Evolutionary conservation across 176 grass and related monocot genomes (phyloP), one percentile per base, ranked within the genome.

Genomic region (Alloteropsis semialata): DNA sequence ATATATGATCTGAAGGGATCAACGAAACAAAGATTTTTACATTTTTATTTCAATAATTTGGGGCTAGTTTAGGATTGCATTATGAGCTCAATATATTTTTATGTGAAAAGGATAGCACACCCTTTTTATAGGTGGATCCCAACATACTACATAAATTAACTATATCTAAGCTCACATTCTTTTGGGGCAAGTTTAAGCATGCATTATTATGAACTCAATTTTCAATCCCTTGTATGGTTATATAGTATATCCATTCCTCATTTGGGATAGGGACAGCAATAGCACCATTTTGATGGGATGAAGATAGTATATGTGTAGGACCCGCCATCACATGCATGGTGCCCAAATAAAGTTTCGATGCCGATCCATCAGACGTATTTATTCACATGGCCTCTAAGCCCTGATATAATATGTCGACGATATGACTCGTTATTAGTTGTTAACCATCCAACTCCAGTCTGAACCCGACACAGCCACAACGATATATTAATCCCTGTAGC

Each of bases 251-350:
- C 34, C 56, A 69, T 83, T 72, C 65, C 80, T 83, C 74, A 78
- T 88, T 72, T 39, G 65, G 63, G 79, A 69, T 72, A 57, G 65
- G 34, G 66, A 72, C 80, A 78, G 45, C 77, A 33, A 21, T 72
- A 62, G 73, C 34, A 69, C 63, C 72, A 25, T 77, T 88, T 53
- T 61, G 30, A 61, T 14, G 43, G 10, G 11, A 9, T 42, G 80
- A 42, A 77, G 32, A 74, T 39, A 50, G 33, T 48, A 65, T 57
- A 24, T 46, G 13, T 38, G 62, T 76, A 69, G 78, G 72, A 29
- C 49, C 77, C n/a, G n/a, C 50, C 70, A 75, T 87, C 72, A 71
- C 60, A 83, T 78, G 65, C 60, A 83, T 78, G 65, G 65, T 25
- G 36, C 85, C 84, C 69, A 74, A 66, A 81, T n/a, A n/a, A n/a